phyloP scores from a whole-genome alignment of 176 grass and related monocot genomes.

The Phragmites australis region DNA sequence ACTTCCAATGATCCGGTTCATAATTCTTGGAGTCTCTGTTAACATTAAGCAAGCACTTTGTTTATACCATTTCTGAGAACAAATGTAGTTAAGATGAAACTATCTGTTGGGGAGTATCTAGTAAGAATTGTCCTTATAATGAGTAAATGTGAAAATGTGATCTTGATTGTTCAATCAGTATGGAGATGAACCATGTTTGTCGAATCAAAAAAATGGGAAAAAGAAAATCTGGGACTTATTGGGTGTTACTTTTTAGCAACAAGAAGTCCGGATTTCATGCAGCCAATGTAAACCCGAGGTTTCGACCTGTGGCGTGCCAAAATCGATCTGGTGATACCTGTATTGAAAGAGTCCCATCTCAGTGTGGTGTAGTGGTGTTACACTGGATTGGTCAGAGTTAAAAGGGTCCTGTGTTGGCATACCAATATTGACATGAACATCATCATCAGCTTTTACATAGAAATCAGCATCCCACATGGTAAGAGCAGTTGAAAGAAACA shows the following conservation, averaged over 20 bases:
- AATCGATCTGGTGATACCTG: constrained; percentile 64
- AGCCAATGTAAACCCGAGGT: constrained; percentile 68
- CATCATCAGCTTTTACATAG: constrained; percentile 77
- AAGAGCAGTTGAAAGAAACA: constrained; percentile 67
- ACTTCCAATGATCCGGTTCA: constrained; percentile 81
- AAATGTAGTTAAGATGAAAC: constrained; percentile 15
- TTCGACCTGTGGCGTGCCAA: constrained; percentile 57
- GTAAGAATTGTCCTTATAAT: neutral
- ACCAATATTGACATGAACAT: constrained; percentile 85
- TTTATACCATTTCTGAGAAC: constrained; percentile 8
- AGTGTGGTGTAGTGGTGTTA: neutral
- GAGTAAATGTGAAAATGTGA: neutral
- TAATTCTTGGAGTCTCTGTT: constrained; percentile 70
- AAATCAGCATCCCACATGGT: constrained; percentile 73
- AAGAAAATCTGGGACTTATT: neutral
- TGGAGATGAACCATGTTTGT: neutral
- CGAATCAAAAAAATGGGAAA: neutral
- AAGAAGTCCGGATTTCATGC: constrained; percentile 84
- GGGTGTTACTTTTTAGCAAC: constrained; percentile 55
- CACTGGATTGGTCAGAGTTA: neutral
- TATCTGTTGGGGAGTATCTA: constrained; percentile 6
- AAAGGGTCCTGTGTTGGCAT: neutral
- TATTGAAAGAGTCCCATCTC: constrained; percentile 3
- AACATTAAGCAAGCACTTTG: constrained; percentile 26
- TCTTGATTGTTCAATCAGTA: neutral